These are phyloP conservation scores for Nitzschia sp. DNA, from an alignment of 108 stramenopile genomes.

Conservation along the genomic window DNA sequence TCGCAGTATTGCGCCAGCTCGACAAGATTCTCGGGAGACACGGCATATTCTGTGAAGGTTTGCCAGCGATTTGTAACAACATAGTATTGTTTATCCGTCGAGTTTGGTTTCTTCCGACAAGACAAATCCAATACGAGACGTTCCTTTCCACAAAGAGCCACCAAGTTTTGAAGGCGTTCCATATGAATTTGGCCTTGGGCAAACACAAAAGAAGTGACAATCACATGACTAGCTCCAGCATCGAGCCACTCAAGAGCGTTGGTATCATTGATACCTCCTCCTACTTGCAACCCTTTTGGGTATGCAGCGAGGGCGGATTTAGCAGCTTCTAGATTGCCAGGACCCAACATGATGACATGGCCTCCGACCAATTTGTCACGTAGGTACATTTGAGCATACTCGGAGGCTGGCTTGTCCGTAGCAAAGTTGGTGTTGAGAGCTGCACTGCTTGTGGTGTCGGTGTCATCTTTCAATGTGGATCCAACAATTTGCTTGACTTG, in stretches of 20 bases:
- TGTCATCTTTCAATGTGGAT: slow-evolving; percentile 71
- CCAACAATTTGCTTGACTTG: slow-evolving; percentile 99
- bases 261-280: slow-evolving; percentile 88
- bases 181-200: slow-evolving; percentile 72
- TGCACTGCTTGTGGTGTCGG: not conserved
- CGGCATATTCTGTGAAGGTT: slow-evolving; percentile 82
- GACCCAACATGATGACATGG: slow-evolving; percentile 97
- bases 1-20: slow-evolving; percentile 80
- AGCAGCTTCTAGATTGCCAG: slow-evolving; percentile 88
- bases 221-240: slow-evolving; percentile 93
- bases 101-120: slow-evolving; percentile 68
- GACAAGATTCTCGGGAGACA: slow-evolving; percentile 64
- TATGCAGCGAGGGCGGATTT: slow-evolving; percentile 76
- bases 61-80: slow-evolving; percentile 97
- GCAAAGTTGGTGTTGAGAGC: slow-evolving; percentile 83
- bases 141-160: slow-evolving; percentile 72
- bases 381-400: slow-evolving; percentile 80
- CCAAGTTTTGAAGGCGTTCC: slow-evolving; percentile 70
- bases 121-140: slow-evolving; percentile 92
- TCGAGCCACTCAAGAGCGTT: slow-evolving; percentile 87
- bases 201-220: slow-evolving; percentile 96
- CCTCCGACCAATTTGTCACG: slow-evolving; percentile 84
- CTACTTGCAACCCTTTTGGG: slow-evolving; percentile 90
- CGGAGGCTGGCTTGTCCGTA: slow-evolving; percentile 69
- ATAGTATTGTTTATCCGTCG: slow-evolving; percentile 58